Base-by-base conservation (phyloP, 495 filamentous ascomycete species). In the Trichoderma virens region DNA sequence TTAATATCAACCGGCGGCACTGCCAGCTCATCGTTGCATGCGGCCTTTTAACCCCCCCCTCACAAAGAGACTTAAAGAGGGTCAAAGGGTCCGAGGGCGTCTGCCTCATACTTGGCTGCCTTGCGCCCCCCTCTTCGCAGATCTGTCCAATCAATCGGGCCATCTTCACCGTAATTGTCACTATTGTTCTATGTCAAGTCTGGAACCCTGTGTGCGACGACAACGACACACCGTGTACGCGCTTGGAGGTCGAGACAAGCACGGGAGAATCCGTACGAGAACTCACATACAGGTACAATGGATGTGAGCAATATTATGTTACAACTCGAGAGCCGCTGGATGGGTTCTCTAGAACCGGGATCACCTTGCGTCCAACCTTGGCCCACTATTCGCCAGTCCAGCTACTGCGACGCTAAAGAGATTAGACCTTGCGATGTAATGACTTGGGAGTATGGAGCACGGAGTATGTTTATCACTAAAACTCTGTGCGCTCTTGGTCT, bases 1-100 rank as follows among this genome's bases (percentile, higher is more conserved):
- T 83, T 84, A 86, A 82, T 81, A 80, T 84, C 81, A 73, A 85
- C 47, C 51, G 51, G 51, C 51, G 51, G 51, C 84, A 84, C 74
- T 91, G 90, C 87, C 90, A 92, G 86, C 90, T 91, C 90, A 92
- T 90, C 88, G 88, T 77, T 90, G 88, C 90, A 88, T 90, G 82
- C 31, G 59, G 59, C 28, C 51, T 56, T 56, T 56, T 28, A 27
- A 8, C 18, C 51, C 51, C 51, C 23, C 25, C 51, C 23, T 18
- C 18, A 34, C 7, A 23, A 27, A 38, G 28, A 25, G 8, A 16
- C n/a, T 61, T 34, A 25, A 61, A 39, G 59, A 61, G 35, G 59
- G 59, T 41, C 35, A 45, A 43, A 62, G 61, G n/a, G 31, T 60
- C 59, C 11, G 34, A 62, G 39, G 34, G 39, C 39, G 75, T 77